Percentiles rank a stretch among this genome's conserved stretches.
Conservation (phyloP, 176 grass and related monocot species). For the Lolium rigidum region DNA sequence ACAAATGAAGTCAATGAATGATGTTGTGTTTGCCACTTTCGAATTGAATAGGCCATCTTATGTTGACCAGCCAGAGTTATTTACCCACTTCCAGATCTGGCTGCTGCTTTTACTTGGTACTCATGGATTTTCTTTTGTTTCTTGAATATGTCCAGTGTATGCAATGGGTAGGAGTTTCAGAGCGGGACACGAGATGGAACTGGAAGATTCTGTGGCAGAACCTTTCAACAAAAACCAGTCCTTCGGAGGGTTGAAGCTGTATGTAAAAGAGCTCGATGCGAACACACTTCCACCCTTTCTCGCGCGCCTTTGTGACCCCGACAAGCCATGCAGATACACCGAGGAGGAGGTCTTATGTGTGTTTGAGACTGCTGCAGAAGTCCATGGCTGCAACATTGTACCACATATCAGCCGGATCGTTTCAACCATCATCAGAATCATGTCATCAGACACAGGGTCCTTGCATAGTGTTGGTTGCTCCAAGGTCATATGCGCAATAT, state of each 20-base stretch:
- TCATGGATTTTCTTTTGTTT: conserved; percentile 24
- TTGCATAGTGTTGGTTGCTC: conserved; percentile 50
- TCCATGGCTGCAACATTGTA: conserved; percentile 55
- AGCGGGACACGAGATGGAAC: conserved; percentile 10
- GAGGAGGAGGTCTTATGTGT: conserved; percentile 55
- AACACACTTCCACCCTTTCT: conserved; percentile 71
- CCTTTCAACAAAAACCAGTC: conserved; percentile 8
- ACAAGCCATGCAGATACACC: conserved; percentile 34
- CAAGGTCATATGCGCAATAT: conserved; percentile 52
- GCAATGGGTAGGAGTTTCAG: conserved; percentile 47
- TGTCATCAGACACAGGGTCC: conserved; percentile 41
- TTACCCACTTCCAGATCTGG: background rate
- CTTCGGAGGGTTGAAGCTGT: conserved; percentile 46
- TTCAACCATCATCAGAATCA: conserved; percentile 45
- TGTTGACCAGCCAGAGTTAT: background rate
- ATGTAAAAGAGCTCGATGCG: conserved; percentile 58
- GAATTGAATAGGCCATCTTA: too few species aligned
- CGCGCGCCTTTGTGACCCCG: conserved; percentile 43
- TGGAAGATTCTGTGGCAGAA: conserved; percentile 35
- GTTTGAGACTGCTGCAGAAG: conserved; percentile 60
- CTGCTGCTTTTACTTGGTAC: background rate
- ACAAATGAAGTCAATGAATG: background rate
- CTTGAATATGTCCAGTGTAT: conserved; percentile 45
- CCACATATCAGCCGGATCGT: conserved; percentile 56
- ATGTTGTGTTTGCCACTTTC: background rate